Base-by-base conservation (phyloP, 2,329 filamentous ascomycete genomes). In the Alternaria burnsii region DNA sequence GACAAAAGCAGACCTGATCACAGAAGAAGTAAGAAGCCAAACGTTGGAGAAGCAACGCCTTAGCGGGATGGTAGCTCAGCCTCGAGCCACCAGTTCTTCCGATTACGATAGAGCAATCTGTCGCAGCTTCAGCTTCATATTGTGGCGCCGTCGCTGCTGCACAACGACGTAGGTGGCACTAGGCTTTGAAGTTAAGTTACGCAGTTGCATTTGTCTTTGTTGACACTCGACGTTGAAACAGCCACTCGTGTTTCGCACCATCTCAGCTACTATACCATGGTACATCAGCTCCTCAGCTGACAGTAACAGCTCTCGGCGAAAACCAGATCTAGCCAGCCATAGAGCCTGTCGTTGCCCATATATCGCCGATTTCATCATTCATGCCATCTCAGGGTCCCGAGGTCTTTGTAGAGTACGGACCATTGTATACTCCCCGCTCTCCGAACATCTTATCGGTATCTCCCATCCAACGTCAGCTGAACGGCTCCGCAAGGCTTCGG, bases 71-170 rank as follows among this genome's bases (percentile, higher is more conserved):
- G 44, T 44, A 60, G 62, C 58, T 58, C 57, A 51, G 57, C 28
- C 57, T 64, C 52, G 67, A 64, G 61, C 62, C 61, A 63, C 55
- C 59, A 51, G 63, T 62, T 67, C 59, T 62, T 40, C 59, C 58
- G 41, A 38, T 46, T 41, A 57, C 62, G 55, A 59, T 63, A 47
- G 48, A 59, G 36, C 62, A 51, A 51, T 52, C 59, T 50, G 53
- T 51, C 38, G 56, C 56, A 59, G 46, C 44, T 61, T 67, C 60
- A 48, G 46, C 44, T 61, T 67, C 60, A 44, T 55, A 47, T 22
- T 42, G 47, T 67, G 62, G 62, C 59, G 62, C 60, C 48, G 42
- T 34, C 32, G 32, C 32, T 34, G 47, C 51, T 60, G 52, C 46
- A 52, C 43, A 16, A 32, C 58, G 41, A 63, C 58, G 58, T 58